Evolutionary conservation across 2,329 filamentous ascomycete species (phyloP), one percentile per base, ranked within the genome.

Genomic region (Nemania serpens): DNA sequence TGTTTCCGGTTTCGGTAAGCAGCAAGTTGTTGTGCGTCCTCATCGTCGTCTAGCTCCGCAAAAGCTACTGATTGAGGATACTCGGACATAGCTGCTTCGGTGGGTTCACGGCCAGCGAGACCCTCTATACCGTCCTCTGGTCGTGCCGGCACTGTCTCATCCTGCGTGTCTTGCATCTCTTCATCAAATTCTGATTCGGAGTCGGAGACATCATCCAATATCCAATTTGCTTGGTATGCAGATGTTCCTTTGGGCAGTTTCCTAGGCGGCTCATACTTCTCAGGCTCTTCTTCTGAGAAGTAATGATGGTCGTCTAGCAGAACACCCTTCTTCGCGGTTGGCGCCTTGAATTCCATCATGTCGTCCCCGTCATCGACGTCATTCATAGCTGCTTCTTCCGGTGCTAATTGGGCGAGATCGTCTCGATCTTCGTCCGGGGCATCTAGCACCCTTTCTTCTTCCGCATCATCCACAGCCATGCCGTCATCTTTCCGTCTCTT

Each of bases 251-350:
- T 91, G 0, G 95, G 95, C 20, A 99, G 77, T 64, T 87, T 86
- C 76, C 89, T 95, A 6, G 91, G 91, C 34, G 79, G 77, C 37
- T 82, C 77, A 17, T 86, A 79, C 55, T 87, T 81, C 43, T 84
- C 81, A 5, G 82, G 80, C 55, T 95, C 89, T 48, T 95, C 92
- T 45, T 98, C 94, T 0, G 93, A 93, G 73, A 98, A 99, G 76
- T 99, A 99, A 74, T 98, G 94, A 75, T 99, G 94, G 67, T 98
- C 94, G 68, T 99, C 95, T 10, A 99, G 82, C 42, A 99, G 79
- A 1, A 99, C 95, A 66, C 94, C 95, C 77, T 94, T 96, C 72
- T 88, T 88, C 45, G 83, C 81, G 1, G 80, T 78, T 62, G 80
- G 73, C 69, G 82, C 59, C 78, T 78, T 72, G 74, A 82, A 76